These are phyloP conservation scores for Hericium coralloides DNA, from an alignment of 768 basidiomycete genomes.

Conservation along the genomic window DNA sequence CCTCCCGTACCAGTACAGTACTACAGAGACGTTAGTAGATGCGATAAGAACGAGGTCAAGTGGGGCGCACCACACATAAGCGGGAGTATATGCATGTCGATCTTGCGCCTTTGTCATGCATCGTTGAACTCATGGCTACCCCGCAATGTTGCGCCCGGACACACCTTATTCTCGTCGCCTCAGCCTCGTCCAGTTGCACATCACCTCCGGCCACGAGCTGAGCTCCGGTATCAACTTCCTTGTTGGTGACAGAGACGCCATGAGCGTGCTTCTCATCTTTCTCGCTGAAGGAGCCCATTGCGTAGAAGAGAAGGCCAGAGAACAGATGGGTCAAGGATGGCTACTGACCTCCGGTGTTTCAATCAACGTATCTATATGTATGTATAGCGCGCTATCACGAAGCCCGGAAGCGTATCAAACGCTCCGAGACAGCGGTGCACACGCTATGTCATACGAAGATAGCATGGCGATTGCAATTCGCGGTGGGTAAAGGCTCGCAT, in stretches of 20 bases:
- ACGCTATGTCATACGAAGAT: no score
- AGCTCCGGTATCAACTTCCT: conserved; percentile 55
- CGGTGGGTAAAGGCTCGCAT: no score
- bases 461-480: no score
- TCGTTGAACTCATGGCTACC: conserved; percentile 16
- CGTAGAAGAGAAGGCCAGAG: no score
- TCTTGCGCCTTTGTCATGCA: conserved; percentile 33
- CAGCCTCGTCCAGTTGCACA: conserved; percentile 38
- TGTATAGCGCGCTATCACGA: no score
- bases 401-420: no score
- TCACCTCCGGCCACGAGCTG: conserved; percentile 40
- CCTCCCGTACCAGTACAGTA: conserved; percentile 41
- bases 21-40: conserved; percentile 19
- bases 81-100: conserved; percentile 58
- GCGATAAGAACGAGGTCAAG: background rate
- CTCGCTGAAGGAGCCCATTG: conserved; percentile 9
- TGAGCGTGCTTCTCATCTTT: conserved; percentile 4
- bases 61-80: conserved; percentile 60
- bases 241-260: conserved; percentile 31
- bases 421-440: no score
- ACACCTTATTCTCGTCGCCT: conserved; percentile 41
- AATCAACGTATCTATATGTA: no score
- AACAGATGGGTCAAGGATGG: no score
- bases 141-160: background rate
- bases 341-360: no score